Conservation (phyloP, 2,329 filamentous ascomycete genomes). For the Penicillium paneum region DNA sequence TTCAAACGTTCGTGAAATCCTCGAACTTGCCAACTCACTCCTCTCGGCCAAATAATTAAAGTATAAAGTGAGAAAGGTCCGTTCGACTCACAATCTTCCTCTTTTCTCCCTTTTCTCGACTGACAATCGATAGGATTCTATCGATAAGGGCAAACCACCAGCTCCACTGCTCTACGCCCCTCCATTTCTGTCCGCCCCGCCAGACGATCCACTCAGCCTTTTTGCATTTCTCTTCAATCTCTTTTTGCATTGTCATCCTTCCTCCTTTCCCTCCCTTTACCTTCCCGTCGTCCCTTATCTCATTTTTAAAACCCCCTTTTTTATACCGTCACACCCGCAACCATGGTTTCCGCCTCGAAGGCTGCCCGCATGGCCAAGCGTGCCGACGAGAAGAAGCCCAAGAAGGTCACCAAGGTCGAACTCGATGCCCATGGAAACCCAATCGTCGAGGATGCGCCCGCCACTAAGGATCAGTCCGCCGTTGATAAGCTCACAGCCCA, state of each 20-base stretch:
- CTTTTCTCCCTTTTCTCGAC: neutral
- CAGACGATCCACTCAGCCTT: conserved; percentile 33
- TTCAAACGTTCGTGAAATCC: neutral
- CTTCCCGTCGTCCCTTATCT: conserved; percentile 9
- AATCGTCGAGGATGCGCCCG: conserved; percentile 59
- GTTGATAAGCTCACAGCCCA: conserved; percentile 86
- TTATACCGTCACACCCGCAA: conserved; percentile 26
- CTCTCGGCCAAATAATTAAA: neutral
- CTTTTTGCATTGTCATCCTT: conserved; percentile 18
- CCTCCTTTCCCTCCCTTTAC: conserved; percentile 10
- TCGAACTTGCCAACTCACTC: neutral
- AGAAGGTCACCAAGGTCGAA: conserved; percentile 65
- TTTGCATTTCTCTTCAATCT: conserved; percentile 34
- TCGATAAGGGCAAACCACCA: conserved; percentile 42
- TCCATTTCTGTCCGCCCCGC: conserved; percentile 29
- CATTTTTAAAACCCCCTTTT: conserved; percentile 10
- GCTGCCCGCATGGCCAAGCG: conserved; percentile 66
- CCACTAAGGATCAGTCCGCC: conserved; percentile 68
- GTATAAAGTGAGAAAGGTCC: neutral
- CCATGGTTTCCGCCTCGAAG: conserved; percentile 67
- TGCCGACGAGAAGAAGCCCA: conserved; percentile 56
- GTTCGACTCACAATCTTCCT: neutral
- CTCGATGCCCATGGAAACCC: conserved; percentile 61
- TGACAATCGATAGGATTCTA: conserved; percentile 26
- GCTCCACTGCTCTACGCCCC: conserved; percentile 26